Percentiles rank a stretch among this genome's conserved stretches.
These are phyloP conservation scores for Lentinula lateritia DNA, from an alignment of 768 basidiomycete species.

Conservation along the genomic window DNA sequence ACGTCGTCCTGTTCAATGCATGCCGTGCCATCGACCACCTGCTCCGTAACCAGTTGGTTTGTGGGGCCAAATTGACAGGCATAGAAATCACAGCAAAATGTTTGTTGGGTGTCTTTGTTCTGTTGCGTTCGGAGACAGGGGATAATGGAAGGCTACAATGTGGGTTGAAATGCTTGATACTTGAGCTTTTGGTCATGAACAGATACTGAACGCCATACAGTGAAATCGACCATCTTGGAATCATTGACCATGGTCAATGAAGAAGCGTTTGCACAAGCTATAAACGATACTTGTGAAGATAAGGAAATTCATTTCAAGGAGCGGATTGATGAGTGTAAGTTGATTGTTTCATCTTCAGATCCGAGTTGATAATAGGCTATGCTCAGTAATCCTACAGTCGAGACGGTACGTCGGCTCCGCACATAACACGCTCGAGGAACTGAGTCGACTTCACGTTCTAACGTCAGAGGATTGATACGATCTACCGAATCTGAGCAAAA, in stretches of 20 bases:
- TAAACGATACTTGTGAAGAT: slow-evolving; percentile 16
- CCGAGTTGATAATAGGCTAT: not conserved
- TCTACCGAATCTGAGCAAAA: not conserved
- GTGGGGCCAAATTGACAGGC: not conserved
- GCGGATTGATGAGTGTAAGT: slow-evolving; percentile 28
- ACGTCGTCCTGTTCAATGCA: slow-evolving; percentile 20
- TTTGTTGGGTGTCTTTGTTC: not conserved
- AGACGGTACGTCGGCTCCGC: not conserved
- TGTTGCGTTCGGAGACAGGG: not conserved
- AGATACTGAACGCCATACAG: slow-evolving; percentile 14
- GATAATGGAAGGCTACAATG: not conserved
- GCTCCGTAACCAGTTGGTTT: slow-evolving; percentile 13
- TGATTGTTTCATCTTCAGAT: not conserved
- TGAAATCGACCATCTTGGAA: slow-evolving; percentile 27
- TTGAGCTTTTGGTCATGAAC: slow-evolving; percentile 17
- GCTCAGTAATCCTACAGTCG: slow-evolving; percentile 5
- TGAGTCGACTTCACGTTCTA: not conserved
- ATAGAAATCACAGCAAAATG: not conserved
- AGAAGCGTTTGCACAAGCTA: slow-evolving; percentile 1
- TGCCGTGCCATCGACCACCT: slow-evolving; percentile 19
- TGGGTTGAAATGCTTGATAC: not conserved
- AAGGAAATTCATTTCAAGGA: slow-evolving; percentile 17
- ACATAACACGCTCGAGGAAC: not conserved
- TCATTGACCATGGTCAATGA: slow-evolving; percentile 19
- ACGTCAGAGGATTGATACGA: not conserved